Percentiles rank a stretch among this genome's conserved stretches.
Evolutionary conservation across 78 protist genomes (phyloP).

Genomic region (Capsaspora owczarzaki): DNA sequence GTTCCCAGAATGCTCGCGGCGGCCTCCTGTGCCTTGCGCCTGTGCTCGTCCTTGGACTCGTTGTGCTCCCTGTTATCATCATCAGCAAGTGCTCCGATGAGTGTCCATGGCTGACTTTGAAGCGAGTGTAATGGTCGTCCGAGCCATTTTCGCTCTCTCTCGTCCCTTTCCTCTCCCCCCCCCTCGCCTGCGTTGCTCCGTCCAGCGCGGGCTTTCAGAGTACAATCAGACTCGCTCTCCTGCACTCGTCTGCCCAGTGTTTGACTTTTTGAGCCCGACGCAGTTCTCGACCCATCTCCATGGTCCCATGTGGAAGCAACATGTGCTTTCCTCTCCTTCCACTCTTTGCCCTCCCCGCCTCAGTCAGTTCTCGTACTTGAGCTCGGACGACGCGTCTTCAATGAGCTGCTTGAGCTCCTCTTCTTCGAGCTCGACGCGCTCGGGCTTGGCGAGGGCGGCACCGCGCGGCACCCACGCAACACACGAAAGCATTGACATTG

Average conservation of each 20-base stretch:
- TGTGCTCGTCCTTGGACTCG: not conserved
- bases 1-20: not conserved
- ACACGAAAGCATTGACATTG: not conserved
- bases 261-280: not conserved
- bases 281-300: not conserved
- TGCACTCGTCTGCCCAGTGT: not conserved
- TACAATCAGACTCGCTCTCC: not conserved
- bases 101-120: not conserved
- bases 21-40: not conserved
- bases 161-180: not conserved
- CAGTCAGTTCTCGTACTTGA: not conserved
- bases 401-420: not conserved
- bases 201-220: not conserved
- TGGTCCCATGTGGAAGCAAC: not conserved
- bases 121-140: not conserved
- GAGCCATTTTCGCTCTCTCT: not conserved
- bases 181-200: not conserved
- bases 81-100: not conserved
- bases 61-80: not conserved
- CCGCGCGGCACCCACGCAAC: not conserved
- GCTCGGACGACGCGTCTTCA: not conserved
- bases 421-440: not conserved
- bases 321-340: not conserved
- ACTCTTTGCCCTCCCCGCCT: not conserved
- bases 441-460: not conserved